Conservation (phyloP, 139 green algal genomes). For the Chlorella sp. region DNA sequence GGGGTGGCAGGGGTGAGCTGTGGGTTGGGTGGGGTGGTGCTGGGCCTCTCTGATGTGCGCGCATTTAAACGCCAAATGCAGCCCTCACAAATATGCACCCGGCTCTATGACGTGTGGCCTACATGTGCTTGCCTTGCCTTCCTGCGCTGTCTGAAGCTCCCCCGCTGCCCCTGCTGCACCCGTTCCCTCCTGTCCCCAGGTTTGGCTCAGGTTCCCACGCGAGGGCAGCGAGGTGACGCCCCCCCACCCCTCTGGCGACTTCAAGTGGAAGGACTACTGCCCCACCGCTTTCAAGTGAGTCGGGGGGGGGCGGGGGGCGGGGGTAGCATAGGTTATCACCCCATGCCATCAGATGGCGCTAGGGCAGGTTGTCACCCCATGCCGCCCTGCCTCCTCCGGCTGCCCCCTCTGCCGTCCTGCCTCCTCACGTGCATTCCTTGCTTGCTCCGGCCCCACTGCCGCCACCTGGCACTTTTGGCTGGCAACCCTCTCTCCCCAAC, state of each 20-base stretch:
- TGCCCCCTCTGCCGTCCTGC: background rate
- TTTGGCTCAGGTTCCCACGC: conserved; percentile 66
- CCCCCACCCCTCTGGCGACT: conserved; percentile 70
- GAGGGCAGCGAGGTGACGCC: conserved; percentile 38
- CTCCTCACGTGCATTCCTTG: background rate
- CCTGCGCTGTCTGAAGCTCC: background rate
- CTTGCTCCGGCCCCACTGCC: too few relatives aligned
- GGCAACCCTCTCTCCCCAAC: too few relatives aligned
- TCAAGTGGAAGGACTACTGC: conserved; percentile 97
- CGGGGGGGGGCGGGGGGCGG: background rate
- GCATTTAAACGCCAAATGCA: too few relatives aligned
- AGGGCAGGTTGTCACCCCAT: background rate
- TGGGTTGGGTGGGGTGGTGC: background rate
- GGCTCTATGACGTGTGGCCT: background rate
- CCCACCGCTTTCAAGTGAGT: conserved; percentile 55
- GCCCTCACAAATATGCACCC: too few relatives aligned
- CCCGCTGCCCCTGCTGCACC: background rate
- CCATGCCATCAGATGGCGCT: background rate
- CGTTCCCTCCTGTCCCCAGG: conserved; percentile 27
- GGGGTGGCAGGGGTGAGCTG: background rate
- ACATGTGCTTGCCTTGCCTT: background rate
- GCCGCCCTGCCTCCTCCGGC: too few relatives aligned
- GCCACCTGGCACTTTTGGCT: too few relatives aligned
- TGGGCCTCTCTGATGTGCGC: too few relatives aligned
- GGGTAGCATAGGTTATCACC: background rate